phyloP scores from a whole-genome alignment of 2,329 filamentous ascomycete species.

The Penicillium sp. region DNA sequence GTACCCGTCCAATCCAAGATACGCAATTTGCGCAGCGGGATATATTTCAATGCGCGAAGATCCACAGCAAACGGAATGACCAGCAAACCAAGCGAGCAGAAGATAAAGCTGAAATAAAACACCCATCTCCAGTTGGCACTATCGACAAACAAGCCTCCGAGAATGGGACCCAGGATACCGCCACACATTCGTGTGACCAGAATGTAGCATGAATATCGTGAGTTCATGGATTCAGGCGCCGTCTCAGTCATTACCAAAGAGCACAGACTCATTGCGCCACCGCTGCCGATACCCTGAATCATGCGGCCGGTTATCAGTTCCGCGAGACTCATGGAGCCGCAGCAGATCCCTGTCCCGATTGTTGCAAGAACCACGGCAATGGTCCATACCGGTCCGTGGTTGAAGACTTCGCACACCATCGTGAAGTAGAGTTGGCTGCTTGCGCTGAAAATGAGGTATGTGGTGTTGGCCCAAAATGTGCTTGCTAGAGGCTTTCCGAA shows the following conservation, averaged over 20 bases:
- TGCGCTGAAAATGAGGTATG: slow-evolving; percentile 38
- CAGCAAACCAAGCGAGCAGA: slow-evolving; percentile 24
- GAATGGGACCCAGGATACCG: slow-evolving; percentile 21
- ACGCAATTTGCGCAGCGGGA: slow-evolving; percentile 17
- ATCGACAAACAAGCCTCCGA: slow-evolving; percentile 24
- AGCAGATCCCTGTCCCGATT: slow-evolving; percentile 40
- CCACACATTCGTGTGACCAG: slow-evolving; percentile 27
- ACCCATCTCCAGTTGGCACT: slow-evolving; percentile 21
- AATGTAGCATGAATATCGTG: slow-evolving; percentile 29
- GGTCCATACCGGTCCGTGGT: slow-evolving; percentile 40
- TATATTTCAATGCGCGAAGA: slow-evolving; percentile 19
- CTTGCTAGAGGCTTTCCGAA: slow-evolving; percentile 31
- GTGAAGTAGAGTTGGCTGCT: slow-evolving; percentile 24
- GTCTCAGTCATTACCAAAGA: slow-evolving; percentile 39
- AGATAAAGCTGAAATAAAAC: slow-evolving; percentile 29
- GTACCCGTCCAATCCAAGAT: slow-evolving; percentile 39
- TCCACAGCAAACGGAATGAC: slow-evolving; percentile 27
- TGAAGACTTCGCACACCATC: slow-evolving; percentile 35
- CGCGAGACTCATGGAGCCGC: slow-evolving; percentile 30
- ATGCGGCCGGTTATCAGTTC: slow-evolving; percentile 38
- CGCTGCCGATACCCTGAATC: slow-evolving; percentile 42
- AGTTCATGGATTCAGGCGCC: slow-evolving; percentile 28
- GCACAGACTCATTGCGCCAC: slow-evolving; percentile 38
- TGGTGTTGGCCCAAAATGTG: slow-evolving; percentile 45
- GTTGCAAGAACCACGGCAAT: slow-evolving; percentile 40